Conservation (phyloP, 2,329 filamentous ascomycete species). For the Sporothrix schenckii region DNA sequence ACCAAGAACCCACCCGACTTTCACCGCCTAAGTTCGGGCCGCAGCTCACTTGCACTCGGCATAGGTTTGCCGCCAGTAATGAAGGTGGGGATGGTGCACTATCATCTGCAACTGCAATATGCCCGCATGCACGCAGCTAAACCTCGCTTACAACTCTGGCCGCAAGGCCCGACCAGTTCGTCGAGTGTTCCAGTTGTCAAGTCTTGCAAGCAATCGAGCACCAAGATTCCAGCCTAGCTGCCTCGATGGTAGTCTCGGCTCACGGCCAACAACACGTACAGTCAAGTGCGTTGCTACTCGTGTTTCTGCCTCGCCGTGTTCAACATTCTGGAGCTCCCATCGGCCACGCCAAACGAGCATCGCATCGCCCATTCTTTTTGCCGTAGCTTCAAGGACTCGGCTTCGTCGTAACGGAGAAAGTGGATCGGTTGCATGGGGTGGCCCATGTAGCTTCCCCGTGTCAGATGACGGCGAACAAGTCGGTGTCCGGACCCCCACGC, state of each 20-base stretch:
- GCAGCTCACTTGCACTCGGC: conserved; percentile 10
- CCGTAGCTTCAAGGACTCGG: background rate
- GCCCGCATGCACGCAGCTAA: no score
- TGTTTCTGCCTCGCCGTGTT: no score
- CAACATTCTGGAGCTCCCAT: no score
- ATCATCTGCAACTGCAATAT: background rate
- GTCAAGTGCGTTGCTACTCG: background rate
- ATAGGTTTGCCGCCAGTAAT: conserved; percentile 17
- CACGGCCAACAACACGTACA: background rate
- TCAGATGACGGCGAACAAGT: background rate
- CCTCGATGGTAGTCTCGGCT: background rate
- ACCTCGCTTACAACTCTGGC: background rate
- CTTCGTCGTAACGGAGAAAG: background rate
- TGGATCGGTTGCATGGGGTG: conserved; percentile 1
- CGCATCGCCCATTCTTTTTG: no score
- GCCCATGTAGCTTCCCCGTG: background rate
- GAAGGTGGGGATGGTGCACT: no score
- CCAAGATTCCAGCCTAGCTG: background rate
- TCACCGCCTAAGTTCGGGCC: conserved; percentile 21
- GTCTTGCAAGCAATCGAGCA: background rate
- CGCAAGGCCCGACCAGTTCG: background rate
- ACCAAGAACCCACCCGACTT: background rate
- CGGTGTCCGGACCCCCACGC: background rate
- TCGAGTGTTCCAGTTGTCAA: background rate
- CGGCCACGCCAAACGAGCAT: background rate